phyloP scores from a whole-genome alignment of 345 rosid species.

The Crucihimalaya himalaica region DNA sequence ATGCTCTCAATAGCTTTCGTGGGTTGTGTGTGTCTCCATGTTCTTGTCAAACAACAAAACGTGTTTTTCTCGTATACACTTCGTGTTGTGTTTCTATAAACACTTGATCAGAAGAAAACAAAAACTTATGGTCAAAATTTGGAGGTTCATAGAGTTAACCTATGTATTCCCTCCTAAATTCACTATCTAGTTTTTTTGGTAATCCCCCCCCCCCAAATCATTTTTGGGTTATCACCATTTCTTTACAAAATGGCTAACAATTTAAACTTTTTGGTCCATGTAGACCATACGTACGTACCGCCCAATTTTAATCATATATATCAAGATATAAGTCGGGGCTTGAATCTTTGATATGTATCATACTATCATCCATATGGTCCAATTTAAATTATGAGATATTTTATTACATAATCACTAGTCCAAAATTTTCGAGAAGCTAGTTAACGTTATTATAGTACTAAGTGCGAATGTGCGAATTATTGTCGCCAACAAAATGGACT shows the following conservation, averaged over 20 bases:
- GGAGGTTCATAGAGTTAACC: constrained; percentile 26
- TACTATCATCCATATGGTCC: neutral
- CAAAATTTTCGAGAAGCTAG: neutral
- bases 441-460: too few species aligned
- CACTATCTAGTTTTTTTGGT: neutral
- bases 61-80: constrained; percentile 25
- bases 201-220: neutral
- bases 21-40: constrained; percentile 22
- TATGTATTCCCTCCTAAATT: constrained; percentile 8
- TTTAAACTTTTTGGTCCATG: neutral
- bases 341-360: neutral
- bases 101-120: constrained; percentile 16
- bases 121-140: constrained; percentile 9
- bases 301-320: neutral
- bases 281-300: neutral
- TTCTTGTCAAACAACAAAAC: constrained; percentile 19
- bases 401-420: constrained; percentile 7
- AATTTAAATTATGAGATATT: constrained; percentile 1
- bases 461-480: constrained; percentile 15
- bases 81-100: constrained; percentile 23
- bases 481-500: constrained; percentile 16
- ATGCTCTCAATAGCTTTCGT: constrained; percentile 23
- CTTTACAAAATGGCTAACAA: neutral
- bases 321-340: constrained; percentile 10
- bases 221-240: neutral